Evolutionary conservation across 768 basidiomycete species (phyloP).

Genomic region (Leccinum arenicola): DNA sequence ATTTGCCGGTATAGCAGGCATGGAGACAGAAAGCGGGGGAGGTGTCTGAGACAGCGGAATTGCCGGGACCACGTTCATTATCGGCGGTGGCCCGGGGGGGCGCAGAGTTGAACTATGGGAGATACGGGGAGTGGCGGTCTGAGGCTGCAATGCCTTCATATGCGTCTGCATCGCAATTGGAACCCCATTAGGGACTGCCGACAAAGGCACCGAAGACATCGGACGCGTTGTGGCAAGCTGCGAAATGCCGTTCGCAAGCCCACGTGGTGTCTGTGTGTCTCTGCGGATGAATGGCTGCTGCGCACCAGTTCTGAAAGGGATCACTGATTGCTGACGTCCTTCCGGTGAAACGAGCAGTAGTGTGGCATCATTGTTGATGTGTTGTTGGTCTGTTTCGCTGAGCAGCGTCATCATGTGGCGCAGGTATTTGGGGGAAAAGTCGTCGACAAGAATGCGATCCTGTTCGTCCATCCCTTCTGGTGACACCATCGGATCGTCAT

Average conservation of each 20-base stretch:
- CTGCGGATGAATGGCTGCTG: slow-evolving; percentile 30
- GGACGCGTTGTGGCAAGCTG: slow-evolving; percentile 23
- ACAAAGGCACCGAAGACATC: slow-evolving; percentile 21
- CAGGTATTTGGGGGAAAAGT: slow-evolving; percentile 61
- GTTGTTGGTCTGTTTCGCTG: slow-evolving; percentile 50
- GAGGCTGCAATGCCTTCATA: slow-evolving; percentile 58
- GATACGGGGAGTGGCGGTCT: slow-evolving; percentile 52
- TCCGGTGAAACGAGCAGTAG: slow-evolving; percentile 42
- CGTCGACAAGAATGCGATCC: slow-evolving; percentile 67
- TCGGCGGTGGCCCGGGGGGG: slow-evolving; percentile 36
- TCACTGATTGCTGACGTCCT: slow-evolving; percentile 47
- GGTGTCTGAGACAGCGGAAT: slow-evolving; percentile 32
- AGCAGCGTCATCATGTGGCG: slow-evolving; percentile 55
- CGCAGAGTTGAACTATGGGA: slow-evolving; percentile 40
- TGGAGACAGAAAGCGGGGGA: slow-evolving; percentile 30
- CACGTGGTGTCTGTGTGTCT: slow-evolving; percentile 23
- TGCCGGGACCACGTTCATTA: slow-evolving; percentile 32
- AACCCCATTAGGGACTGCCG: slow-evolving; percentile 40
- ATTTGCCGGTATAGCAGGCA: slow-evolving; percentile 28
- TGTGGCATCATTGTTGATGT: slow-evolving; percentile 49
- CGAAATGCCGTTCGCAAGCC: slow-evolving; percentile 25
- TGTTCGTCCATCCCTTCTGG: slow-evolving; percentile 66
- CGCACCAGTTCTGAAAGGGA: slow-evolving; percentile 44
- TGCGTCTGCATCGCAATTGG: slow-evolving; percentile 60
- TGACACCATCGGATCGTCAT: slow-evolving; percentile 55